Conservation (phyloP, 2,329 filamentous ascomycete genomes). For the Colletotrichum kahawae region DNA sequence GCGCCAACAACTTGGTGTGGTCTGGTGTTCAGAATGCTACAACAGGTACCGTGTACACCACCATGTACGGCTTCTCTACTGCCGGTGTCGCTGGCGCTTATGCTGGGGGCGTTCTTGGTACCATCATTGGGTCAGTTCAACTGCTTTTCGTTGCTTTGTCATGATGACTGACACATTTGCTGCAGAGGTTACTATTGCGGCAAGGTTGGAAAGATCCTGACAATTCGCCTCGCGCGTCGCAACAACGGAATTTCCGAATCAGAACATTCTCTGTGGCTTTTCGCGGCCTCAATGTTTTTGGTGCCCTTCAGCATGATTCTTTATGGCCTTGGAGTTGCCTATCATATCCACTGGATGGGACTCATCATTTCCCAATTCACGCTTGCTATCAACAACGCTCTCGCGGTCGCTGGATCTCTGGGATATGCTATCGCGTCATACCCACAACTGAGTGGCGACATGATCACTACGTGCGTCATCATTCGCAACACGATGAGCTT, state of each 20-base stretch:
- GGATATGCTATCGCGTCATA: conserved; percentile 36
- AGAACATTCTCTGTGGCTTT: conserved; percentile 44
- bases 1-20: conserved; percentile 37
- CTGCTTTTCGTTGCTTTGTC: no score
- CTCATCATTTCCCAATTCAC: conserved; percentile 31
- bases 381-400: conserved; percentile 31
- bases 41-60: conserved; percentile 34
- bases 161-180: neutral
- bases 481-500: conserved; percentile 43
- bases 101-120: conserved; percentile 41
- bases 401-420: conserved; percentile 29
- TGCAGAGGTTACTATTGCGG: conserved; percentile 33
- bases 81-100: conserved; percentile 27
- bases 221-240: conserved; percentile 40
- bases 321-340: conserved; percentile 39
- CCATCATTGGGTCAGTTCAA: conserved; percentile 36
- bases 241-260: conserved; percentile 47
- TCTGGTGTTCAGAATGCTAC: conserved; percentile 34
- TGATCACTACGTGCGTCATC: conserved; percentile 34
- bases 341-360: conserved; percentile 36
- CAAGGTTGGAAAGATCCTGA: conserved; percentile 40
- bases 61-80: conserved; percentile 32
- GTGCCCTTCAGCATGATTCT: conserved; percentile 47
- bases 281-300: conserved; percentile 31
- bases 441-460: conserved; percentile 31